Conservation (phyloP, 2,329 filamentous ascomycete species). For the Aspergillus proliferans region DNA sequence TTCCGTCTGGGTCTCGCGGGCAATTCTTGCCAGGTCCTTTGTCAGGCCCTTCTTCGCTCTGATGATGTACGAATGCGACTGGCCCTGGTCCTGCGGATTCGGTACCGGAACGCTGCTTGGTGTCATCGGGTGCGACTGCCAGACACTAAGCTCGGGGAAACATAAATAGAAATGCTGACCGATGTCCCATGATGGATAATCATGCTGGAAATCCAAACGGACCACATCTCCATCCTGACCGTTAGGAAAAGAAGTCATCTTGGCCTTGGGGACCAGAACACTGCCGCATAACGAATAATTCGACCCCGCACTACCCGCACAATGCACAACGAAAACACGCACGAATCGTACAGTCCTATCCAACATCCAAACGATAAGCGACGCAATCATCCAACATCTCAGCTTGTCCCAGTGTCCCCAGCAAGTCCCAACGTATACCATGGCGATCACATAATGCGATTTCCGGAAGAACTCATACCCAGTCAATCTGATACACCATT, state of each 20-base stretch:
- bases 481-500: conserved; percentile 56
- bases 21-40: conserved; percentile 17
- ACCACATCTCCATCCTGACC: conserved; percentile 56
- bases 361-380: conserved; percentile 58
- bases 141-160: conserved; percentile 60
- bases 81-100: conserved; percentile 21
- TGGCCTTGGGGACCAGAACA: conserved; percentile 51
- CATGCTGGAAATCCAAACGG: conserved; percentile 59
- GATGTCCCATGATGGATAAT: conserved; percentile 56
- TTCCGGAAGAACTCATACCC: conserved; percentile 77
- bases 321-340: conserved; percentile 57
- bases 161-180: conserved; percentile 68
- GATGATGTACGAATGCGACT: conserved; percentile 32
- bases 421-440: conserved; percentile 68
- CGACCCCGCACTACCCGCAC: conserved; percentile 35
- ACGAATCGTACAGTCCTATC: conserved; percentile 57
- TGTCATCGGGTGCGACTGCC: conserved; percentile 69
- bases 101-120: conserved; percentile 49
- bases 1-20: conserved; percentile 7
- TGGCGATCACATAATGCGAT: conserved; percentile 64
- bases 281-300: conserved; percentile 31
- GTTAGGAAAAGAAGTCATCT: conserved; percentile 50
- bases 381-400: conserved; percentile 62
- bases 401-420: conserved; percentile 69
- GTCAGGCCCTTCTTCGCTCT: conserved; percentile 44